Evolutionary conservation across 129 eudicot species (phyloP), one percentile per base, ranked within the genome.

Genomic region (Pseudognaphalium luteoalbum): DNA sequence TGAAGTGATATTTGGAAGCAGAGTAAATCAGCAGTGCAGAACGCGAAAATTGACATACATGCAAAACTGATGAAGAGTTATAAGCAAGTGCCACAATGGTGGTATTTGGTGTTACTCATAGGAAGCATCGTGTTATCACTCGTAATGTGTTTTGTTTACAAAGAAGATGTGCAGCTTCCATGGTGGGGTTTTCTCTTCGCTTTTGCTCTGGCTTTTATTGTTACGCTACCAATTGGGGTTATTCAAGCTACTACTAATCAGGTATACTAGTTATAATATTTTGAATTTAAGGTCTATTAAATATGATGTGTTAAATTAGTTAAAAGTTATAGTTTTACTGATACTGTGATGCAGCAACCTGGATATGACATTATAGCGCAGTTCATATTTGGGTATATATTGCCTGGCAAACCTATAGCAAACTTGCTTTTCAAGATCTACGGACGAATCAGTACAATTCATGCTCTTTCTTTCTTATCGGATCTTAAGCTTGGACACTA

Each of bases 111-210:
- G 76, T 61, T 94, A 54, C 59, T 94, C 61, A 20, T 78, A 0
- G 91, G 91, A n/a, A 94, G 99, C 85, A 78, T 87, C 1, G 92
- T 34, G 34, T 70, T 94, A 12, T 91, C 99, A 6, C 76, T 91
- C 6, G n/a, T 89, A 50, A 87, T 91, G 98, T 77, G 87, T 28
- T 93, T 93, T 37, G 89, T 88, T 35, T 93, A 94, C 87, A 91
- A 94, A 72, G 88, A 89, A 22, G 93, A 91, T 19, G 93, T 94
- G 73, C 98, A 94, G 82, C 89, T 94, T 42, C 97, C 91, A 1
- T 94, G 98, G 97, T 91, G 97, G 98, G 98, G 96, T 15, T 66
- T 94, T 86, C 90, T 94, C 54, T 89, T 94, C n/a, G 97, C 97
- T 1, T 94, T 94, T 76, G 88, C 57, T 25, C 78, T 94, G 60